phyloP scores from a whole-genome alignment of 805 yeast species.

The Nadsonia fulvescens region DNA sequence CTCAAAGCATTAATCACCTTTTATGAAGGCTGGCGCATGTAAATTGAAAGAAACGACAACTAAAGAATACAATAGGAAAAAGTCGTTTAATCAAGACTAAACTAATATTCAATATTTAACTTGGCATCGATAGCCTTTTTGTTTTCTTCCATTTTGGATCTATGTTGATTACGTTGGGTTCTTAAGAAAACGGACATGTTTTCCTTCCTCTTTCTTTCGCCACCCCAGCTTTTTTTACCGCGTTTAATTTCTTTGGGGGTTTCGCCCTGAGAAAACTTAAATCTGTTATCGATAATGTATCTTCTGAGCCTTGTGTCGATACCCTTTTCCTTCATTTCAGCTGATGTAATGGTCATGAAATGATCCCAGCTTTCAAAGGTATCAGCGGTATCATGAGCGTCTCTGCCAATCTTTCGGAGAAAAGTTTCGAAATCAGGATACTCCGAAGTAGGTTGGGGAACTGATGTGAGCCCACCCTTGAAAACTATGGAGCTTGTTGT shows the following conservation, averaged over 20 bases:
- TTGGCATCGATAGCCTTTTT: too few species aligned
- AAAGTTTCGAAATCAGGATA: conserved; percentile 62
- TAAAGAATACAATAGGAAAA: too few species aligned
- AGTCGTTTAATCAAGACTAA: too few species aligned
- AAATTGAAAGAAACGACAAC: too few species aligned
- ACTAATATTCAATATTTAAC: too few species aligned
- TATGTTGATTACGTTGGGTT: too few species aligned
- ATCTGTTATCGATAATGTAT: conserved; percentile 48
- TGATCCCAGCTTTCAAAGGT: conserved; percentile 56
- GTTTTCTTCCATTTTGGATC: too few species aligned
- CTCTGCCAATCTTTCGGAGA: conserved; percentile 63
- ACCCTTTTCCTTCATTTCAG: conserved; percentile 54
- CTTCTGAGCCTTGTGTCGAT: conserved; percentile 54
- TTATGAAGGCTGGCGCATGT: too few species aligned
- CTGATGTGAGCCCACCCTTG: conserved; percentile 2
- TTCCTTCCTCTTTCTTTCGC: conserved; percentile 65
- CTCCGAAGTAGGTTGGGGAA: conserved; percentile 32
- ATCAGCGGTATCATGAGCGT: conserved; percentile 46
- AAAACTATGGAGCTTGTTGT: too few species aligned
- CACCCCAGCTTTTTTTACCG: conserved; percentile 71
- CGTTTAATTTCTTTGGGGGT: conserved; percentile 36
- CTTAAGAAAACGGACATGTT: conserved; percentile 33
- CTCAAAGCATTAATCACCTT: too few species aligned
- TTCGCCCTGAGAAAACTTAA: conserved; percentile 41
- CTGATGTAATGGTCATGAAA: conserved; percentile 38